Conservation (phyloP, 78 protist genomes). For the Guillardia theta region DNA sequence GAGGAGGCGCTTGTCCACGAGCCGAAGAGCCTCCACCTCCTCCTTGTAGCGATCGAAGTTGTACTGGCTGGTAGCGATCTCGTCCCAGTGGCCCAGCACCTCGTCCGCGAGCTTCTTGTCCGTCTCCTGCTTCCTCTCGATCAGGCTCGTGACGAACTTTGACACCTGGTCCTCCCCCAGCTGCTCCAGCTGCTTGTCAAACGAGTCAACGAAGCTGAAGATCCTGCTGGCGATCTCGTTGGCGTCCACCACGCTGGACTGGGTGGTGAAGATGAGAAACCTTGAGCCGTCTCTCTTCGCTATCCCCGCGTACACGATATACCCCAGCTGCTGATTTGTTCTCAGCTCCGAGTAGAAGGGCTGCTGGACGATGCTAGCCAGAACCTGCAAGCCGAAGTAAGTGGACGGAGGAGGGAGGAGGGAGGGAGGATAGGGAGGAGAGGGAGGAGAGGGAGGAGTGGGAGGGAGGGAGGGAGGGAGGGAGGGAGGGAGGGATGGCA, state of each 20-base stretch:
- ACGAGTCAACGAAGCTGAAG: background rate
- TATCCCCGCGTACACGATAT: background rate
- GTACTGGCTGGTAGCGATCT: background rate
- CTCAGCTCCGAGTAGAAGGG: conserved; percentile 2
- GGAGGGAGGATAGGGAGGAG: no score
- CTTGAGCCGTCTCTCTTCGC: background rate
- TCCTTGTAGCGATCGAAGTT: background rate
- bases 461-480: no score
- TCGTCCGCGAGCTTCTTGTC: background rate
- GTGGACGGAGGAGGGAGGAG: no score
- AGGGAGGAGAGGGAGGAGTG: no score
- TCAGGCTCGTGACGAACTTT: background rate
- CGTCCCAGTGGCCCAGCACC: conserved; percentile 21
- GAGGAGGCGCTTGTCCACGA: background rate
- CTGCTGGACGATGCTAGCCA: background rate
- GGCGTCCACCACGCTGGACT: conserved; percentile 9
- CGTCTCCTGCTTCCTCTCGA: background rate
- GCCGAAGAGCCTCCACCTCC: background rate
- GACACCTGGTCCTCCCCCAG: background rate
- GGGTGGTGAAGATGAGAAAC: background rate
- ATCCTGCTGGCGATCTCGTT: background rate
- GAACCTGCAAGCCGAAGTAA: no score
- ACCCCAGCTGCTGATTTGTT: conserved; percentile 27
- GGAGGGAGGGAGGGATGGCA: no score
- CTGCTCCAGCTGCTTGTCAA: background rate